Base-by-base conservation (phyloP, 1,139 yeast genomes). In the Tardiomyces blankii region DNA sequence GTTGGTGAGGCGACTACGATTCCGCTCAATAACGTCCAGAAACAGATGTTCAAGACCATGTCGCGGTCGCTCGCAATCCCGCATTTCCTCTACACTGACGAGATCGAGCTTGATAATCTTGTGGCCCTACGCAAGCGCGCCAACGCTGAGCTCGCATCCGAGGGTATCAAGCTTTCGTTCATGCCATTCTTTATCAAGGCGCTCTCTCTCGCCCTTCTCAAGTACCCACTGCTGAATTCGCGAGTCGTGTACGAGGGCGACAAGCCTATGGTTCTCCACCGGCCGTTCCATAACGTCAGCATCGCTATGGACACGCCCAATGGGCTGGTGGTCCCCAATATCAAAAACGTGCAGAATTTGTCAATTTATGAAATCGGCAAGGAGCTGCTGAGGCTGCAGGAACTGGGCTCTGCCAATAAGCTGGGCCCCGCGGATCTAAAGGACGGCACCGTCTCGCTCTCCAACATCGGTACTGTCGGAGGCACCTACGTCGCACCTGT, bases 401-500 rank as follows among this genome's bases (percentile, higher is more conserved):
- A 69, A 59, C 70, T 71, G 51, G 85, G 85, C 60, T 68, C 68
- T 56, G 80, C 75, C 53, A 82, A 83, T 54, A 79, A 80, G 65
- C 75, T 81, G 60, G 71, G 83, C 32, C 65, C 80, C 53, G 81
- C 77, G 64, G 87, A 81, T 63, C 77, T 81, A 76, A 69, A 81
- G 49, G 87, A 85, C 57, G 86, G 87, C 56, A 80, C 87, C 42
- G 80, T 81, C 65, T 79, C 87, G 54, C 75, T 81, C 52, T 80
- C 86, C 48, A 81, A 81, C 66, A 86, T 86, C 62, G 88, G 88
- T 56, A 82, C 79, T 46, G 79, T 80, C 51, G 88, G 88, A 43
- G 82, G 87, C n/a, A 74, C 82, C 53, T 81, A 79, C 61, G 82
- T 85, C 57, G 80, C 83, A 39, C 88, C 88, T 49, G 81, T 81